Percentiles rank a stretch among this genome's conserved stretches.
phyloP scores from a whole-genome alignment of 176 grass and related monocot species.

The Aegilops longissima region DNA sequence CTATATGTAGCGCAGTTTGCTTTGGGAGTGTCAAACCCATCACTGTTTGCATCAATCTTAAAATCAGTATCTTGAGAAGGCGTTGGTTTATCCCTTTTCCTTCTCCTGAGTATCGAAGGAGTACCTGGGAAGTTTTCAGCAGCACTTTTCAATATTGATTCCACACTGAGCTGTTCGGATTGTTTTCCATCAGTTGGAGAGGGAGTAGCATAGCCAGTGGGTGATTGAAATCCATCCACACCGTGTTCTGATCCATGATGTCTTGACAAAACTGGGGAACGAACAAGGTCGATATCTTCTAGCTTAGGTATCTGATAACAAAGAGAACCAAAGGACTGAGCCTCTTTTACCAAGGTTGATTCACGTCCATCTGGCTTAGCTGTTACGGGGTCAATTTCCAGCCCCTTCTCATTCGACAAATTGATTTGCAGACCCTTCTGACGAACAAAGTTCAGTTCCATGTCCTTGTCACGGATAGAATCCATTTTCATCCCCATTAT shows the following conservation, averaged over 20 bases:
- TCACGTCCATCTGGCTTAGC: not conserved
- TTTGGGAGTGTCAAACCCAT: constrained; percentile 42
- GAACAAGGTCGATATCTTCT: constrained; percentile 38
- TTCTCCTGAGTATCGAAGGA: constrained; percentile 80
- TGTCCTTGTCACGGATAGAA: constrained; percentile 21
- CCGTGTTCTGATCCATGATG: not conserved
- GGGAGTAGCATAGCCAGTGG: constrained; percentile 36
- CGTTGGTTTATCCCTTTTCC: constrained; percentile 51
- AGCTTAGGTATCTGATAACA: constrained; percentile 73
- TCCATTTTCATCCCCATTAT: constrained; percentile 24
- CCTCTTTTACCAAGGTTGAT: constrained; percentile 22
- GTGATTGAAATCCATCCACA: constrained; percentile 24
- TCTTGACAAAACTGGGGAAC: constrained; percentile 43
- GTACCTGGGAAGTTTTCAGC: constrained; percentile 78
- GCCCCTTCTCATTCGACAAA: not conserved
- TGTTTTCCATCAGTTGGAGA: constrained; percentile 3
- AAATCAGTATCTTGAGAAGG: constrained; percentile 32
- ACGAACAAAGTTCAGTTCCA: constrained; percentile 21
- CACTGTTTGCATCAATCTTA: constrained; percentile 34
- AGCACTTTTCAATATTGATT: constrained; percentile 79
- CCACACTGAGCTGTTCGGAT: constrained; percentile 41
- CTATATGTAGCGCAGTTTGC: constrained; percentile 25
- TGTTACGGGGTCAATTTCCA: not conserved
- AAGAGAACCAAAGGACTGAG: constrained; percentile 64
- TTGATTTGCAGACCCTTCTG: constrained; percentile 10